Evolutionary conservation across 2,329 filamentous ascomycete species (phyloP), one percentile per base, ranked within the genome.

Genomic region (Triangularia verruculosa): DNA sequence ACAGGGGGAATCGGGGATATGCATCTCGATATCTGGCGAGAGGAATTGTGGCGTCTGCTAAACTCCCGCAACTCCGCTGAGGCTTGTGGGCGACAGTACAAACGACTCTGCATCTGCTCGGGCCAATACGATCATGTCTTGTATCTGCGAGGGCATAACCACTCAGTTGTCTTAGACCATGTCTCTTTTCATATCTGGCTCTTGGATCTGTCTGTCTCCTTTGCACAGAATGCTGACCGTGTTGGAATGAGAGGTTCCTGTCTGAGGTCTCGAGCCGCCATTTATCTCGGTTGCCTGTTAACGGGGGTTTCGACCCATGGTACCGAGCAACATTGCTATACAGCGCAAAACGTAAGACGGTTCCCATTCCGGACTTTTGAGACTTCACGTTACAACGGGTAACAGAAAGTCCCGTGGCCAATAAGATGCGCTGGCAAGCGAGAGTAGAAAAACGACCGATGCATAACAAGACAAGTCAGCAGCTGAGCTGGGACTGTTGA

Each of bases 361-460:
- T 24, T 13, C 17, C 59, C 30, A 58, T 25, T 58, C 17, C 59
- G 43, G 54, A 27, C 51, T n/a, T 27, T 54, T 32, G 39, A 24
- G 15, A 43, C 59, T 56, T n/a, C 32, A 20, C 53, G 52, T 62
- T 62, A 68, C 62, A 61, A 32, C 22, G 59, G n/a, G 28, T 47
- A 47, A 17, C 39, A 47, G 39, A 47, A n/a, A 39, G 52, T 53
- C 47, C 34, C 32, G 34, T 55, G 25, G 62, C 70, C 69, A 70
- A 70, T 70, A 56, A 54, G 58, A 56, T 30, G n/a, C 27, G 13
- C 54, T 34, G 11, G 30, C 65, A 71, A 71, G 68, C 70, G 70
- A 70, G 56, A 53, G 32, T 55, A 34, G 20, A 34, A 22, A 43
- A 43, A 27, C 5, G 32, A 47, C 39, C 39, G 39, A 47, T 9